Evolutionary conservation across 192 early-diverging fungal genomes (phyloP).

Genomic region (Gonapodya prolifera): DNA sequence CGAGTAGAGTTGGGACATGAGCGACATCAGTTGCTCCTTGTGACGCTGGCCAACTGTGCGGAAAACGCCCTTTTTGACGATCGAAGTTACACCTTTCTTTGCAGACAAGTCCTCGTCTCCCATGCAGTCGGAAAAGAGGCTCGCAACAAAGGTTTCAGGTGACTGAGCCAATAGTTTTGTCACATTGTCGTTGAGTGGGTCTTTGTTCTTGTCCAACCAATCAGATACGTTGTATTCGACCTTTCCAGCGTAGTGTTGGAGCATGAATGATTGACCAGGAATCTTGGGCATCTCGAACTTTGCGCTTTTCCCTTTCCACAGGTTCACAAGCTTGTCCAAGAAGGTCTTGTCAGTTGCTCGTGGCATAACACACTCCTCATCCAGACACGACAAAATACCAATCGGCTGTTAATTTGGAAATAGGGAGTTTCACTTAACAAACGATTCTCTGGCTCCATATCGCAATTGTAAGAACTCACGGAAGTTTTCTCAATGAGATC

Average conservation of each 20-base stretch:
- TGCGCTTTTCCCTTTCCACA: constrained; percentile 76
- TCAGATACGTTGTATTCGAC: constrained; percentile 84
- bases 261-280: constrained; percentile 65
- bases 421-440: neutral
- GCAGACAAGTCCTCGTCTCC: constrained; percentile 34
- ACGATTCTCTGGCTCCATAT: neutral
- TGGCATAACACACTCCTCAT: constrained; percentile 98
- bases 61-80: constrained; percentile 74
- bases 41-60: constrained; percentile 87
- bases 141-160: constrained; percentile 60
- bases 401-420: constrained; percentile 56
- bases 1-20: constrained; percentile 82
- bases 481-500: constrained; percentile 95
- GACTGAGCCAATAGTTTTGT: constrained; percentile 76
- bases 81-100: constrained; percentile 18
- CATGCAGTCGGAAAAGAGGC: constrained; percentile 70
- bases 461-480: constrained; percentile 39
- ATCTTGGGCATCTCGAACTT: constrained; percentile 84
- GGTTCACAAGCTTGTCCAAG: constrained; percentile 73
- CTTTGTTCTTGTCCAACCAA: constrained; percentile 99
- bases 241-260: constrained; percentile 90
- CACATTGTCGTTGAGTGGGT: constrained; percentile 90
- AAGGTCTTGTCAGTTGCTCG: constrained; percentile 91
- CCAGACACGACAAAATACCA: constrained; percentile 88
- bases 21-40: constrained; percentile 78